Evolutionary conservation across 164 flowering plant species (phyloP).

Genomic region (Akebia trifoliata): DNA sequence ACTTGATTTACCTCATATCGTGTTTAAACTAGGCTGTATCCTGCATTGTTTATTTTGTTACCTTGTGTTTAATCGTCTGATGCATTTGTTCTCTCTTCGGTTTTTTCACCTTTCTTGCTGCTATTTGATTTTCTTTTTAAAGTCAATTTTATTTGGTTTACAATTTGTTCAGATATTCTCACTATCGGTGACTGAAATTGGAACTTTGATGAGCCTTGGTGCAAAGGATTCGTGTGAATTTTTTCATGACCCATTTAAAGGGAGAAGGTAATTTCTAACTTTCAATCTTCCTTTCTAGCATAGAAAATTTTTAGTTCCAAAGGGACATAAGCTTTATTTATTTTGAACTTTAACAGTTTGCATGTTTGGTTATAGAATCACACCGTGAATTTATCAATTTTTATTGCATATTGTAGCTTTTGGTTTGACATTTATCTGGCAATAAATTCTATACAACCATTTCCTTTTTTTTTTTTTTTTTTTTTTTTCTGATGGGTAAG

Average conservation of each 20-base stretch:
- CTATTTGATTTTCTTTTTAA: not conserved
- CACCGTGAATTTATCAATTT: not conserved
- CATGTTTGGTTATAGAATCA: not conserved
- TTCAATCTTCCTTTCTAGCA: not conserved
- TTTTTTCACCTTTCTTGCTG: not conserved
- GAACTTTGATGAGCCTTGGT: slow-evolving; percentile 71
- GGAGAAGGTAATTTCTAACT: slow-evolving; percentile 58
- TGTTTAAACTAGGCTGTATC: not conserved
- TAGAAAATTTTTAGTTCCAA: not conserved
- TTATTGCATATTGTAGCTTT: too few species aligned
- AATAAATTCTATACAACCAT: too few species aligned
- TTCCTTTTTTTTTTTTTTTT: too few species aligned
- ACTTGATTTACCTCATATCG: not conserved
- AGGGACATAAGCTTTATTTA: not conserved
- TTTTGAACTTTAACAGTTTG: not conserved
- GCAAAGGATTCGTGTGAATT: slow-evolving; percentile 80
- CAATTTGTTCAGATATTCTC: slow-evolving; percentile 64
- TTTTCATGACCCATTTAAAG: slow-evolving; percentile 86
- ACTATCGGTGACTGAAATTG: slow-evolving; percentile 78
- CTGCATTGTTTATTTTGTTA: not conserved
- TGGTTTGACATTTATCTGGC: too few species aligned
- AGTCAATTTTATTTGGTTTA: not conserved
- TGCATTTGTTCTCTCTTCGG: not conserved
- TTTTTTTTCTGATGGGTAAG: too few species aligned
- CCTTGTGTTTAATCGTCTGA: not conserved